Base-by-base conservation (phyloP, 176 grass and related monocot genomes). In the Carex littledalei region DNA sequence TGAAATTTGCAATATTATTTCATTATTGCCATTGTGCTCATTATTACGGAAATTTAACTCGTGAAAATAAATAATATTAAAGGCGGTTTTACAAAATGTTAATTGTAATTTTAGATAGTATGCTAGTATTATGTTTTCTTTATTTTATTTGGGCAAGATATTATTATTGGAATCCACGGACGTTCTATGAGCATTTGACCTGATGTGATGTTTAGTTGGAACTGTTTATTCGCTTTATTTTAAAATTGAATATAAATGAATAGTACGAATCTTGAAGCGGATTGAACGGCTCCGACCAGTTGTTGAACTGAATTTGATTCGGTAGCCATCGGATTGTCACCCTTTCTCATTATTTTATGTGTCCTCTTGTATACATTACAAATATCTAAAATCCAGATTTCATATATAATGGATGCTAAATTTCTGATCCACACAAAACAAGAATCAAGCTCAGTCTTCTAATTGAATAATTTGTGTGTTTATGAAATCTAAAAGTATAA, bases 1-100 rank as follows among this genome's bases (percentile, higher is more conserved):
- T 61, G 84, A 80, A 83, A 75, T 63, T 63, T 81, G 78, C n/a
- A 18, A 18, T 9, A 54, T 4, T 59, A 53, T 84, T 73, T 71
- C 17, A 17, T 53, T 17, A 67, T 21, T 50, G 20, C 17, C 71
- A 52, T 20, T 77, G 67, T 72, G 7, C 11, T 41, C 3, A 10
- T 2, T 34, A 41, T 72, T 72, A 34, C 29, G n/a, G 15, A 43
- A 18, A 72, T n/a, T 34, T 39, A 41, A 32, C 20, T 32, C 11
- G 14, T 31, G 5, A 24, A 69, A 69, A 12, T 2, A 69, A 13
- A 14, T 9, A 15, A 31, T 4, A 5, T 31, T 37, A 13, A 26
- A 6, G 16, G 16, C 57, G 15, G 17, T 18, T n/a, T 18, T 59
- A 6, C 5, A 59, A 17, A 17, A 17, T 18, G 4, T 58, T 18